Evolutionary conservation across 1,284 basidiomycete genomes (phyloP).

Genomic region (Malassezia arunalokei): DNA sequence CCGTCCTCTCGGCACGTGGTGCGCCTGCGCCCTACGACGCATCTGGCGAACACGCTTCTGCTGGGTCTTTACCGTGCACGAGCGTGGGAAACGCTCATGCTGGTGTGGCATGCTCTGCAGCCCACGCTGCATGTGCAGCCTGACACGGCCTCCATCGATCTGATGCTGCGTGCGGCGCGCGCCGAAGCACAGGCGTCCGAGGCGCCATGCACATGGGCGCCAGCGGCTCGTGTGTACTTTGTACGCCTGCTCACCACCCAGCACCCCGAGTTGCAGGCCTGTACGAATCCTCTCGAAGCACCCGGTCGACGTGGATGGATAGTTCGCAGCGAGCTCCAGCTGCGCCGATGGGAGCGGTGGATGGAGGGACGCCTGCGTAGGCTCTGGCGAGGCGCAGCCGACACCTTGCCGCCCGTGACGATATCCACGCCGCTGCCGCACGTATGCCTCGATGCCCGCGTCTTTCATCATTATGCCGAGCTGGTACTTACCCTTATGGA

Average conservation of each 20-base stretch:
- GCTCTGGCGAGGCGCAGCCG: not conserved
- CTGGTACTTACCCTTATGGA: slow-evolving; percentile 2
- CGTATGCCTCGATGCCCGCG: slow-evolving; percentile 8
- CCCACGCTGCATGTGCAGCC: slow-evolving; percentile 6
- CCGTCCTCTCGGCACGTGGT: not conserved
- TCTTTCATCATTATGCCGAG: slow-evolving; percentile 10
- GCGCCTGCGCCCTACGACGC: slow-evolving; percentile 5
- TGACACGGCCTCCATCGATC: slow-evolving; percentile 9
- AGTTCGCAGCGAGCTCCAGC: slow-evolving; percentile 12
- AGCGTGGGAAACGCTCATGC: slow-evolving; percentile 8
- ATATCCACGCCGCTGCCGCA: not conserved
- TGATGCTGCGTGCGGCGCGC: slow-evolving; percentile 8
- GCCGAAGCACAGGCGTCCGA: not conserved
- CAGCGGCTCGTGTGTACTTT: slow-evolving; percentile 5
- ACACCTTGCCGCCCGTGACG: not conserved
- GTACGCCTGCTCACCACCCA: slow-evolving; percentile 3
- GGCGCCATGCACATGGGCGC: not conserved
- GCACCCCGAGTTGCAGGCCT: slow-evolving; percentile 7
- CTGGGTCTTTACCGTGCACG: slow-evolving; percentile 1
- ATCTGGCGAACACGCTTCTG: slow-evolving; percentile 13
- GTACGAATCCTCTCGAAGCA: slow-evolving; percentile 2
- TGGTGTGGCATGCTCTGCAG: slow-evolving; percentile 6
- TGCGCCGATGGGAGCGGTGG: slow-evolving; percentile 15
- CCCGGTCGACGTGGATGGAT: slow-evolving; percentile 6
- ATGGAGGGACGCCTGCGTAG: slow-evolving; percentile 1